Evolutionary conservation across 164 flowering plant species (phyloP).

Genomic region (Aristolochia contorta): DNA sequence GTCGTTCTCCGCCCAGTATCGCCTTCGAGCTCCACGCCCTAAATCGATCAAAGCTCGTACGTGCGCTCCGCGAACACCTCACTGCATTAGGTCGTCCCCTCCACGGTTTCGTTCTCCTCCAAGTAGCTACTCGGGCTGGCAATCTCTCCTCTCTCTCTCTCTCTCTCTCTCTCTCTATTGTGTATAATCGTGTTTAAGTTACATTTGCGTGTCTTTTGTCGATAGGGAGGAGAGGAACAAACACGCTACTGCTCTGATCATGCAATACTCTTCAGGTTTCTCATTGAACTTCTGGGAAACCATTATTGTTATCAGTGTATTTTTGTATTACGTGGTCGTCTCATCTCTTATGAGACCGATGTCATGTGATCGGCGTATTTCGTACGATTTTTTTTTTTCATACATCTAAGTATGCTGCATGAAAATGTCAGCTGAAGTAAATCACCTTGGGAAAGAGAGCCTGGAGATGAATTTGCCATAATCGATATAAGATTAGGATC

Average conservation of each 20-base stretch:
- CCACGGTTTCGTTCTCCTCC: slow-evolving; percentile 72
- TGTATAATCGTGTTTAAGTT: neutral
- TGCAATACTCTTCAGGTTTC: slow-evolving; percentile 24
- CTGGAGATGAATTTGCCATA: too few relatives aligned
- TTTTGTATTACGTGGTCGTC: too few relatives aligned
- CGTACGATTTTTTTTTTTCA: too few relatives aligned
- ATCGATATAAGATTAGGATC: too few relatives aligned
- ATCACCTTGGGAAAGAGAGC: too few relatives aligned
- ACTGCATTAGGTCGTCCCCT: slow-evolving; percentile 41
- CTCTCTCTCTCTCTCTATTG: neutral
- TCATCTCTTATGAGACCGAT: too few relatives aligned
- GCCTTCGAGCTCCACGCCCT: slow-evolving; percentile 58
- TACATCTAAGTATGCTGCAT: too few relatives aligned
- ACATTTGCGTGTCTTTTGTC: neutral
- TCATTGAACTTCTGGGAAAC: too few relatives aligned
- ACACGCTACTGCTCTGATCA: slow-evolving; percentile 85
- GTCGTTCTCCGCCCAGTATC: slow-evolving; percentile 47
- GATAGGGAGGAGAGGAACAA: slow-evolving; percentile 90
- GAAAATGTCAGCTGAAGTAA: too few relatives aligned
- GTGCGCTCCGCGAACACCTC: slow-evolving; percentile 54
- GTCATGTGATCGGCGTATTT: too few relatives aligned
- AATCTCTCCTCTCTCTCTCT: slow-evolving; percentile 7
- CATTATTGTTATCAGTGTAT: too few relatives aligned
- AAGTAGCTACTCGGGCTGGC: slow-evolving; percentile 44
- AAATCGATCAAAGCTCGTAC: slow-evolving; percentile 31